Evolutionary conservation across 179 eudicot genomes (phyloP).

Genomic region (Beta corolliflora): DNA sequence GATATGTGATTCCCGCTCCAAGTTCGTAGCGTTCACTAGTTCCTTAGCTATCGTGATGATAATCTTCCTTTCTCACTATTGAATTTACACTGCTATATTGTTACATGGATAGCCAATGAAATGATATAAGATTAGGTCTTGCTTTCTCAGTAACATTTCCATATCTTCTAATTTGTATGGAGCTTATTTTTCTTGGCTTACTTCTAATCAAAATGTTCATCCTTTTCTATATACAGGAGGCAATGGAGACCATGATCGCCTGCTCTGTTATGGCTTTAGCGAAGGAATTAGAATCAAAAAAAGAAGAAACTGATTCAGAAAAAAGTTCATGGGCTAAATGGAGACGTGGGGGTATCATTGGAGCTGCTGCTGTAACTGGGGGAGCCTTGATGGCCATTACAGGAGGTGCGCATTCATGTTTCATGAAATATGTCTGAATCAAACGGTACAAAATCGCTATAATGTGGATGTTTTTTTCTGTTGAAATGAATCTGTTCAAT

Average conservation of each 20-base stretch:
- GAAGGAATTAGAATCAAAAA: slow-evolving; percentile 62
- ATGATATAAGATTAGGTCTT: background rate
- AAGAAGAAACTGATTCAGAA: slow-evolving; percentile 48
- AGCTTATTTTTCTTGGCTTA: slow-evolving; percentile 4
- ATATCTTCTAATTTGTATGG: background rate
- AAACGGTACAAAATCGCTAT: background rate
- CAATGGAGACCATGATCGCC: slow-evolving; percentile 85
- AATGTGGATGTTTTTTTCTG: background rate
- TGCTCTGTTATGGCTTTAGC: slow-evolving; percentile 90
- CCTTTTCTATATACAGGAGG: slow-evolving; percentile 55
- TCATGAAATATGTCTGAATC: background rate
- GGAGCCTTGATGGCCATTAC: slow-evolving; percentile 96
- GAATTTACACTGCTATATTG: background rate
- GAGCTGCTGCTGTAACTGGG: slow-evolving; percentile 97
- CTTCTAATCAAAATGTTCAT: background rate
- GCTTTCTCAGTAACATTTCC: background rate
- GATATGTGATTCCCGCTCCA: background rate
- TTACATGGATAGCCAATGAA: background rate
- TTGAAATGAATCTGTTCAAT: slow-evolving; percentile 10
- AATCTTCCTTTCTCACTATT: background rate
- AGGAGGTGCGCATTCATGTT: slow-evolving; percentile 57
- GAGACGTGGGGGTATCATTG: slow-evolving; percentile 95
- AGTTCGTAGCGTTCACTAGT: background rate
- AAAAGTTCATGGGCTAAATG: slow-evolving; percentile 70
- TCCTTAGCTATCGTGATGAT: background rate